Percentiles rank a stretch among this genome's conserved stretches.
Conservation (phyloP, 306 rosid species). For the Vicia faba region DNA sequence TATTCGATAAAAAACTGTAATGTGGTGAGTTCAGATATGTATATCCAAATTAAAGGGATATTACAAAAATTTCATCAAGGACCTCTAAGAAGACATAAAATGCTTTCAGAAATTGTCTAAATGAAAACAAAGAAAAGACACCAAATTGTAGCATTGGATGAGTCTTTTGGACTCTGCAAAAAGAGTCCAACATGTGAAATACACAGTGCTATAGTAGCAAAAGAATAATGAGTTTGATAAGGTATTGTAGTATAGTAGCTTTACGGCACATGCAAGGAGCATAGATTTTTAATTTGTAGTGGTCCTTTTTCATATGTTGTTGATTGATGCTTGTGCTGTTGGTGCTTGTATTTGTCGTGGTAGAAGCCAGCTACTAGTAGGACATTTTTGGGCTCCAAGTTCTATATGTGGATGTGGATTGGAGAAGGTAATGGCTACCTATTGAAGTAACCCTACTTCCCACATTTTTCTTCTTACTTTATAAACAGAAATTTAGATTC, state of each 20-base stretch:
- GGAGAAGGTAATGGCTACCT: neutral
- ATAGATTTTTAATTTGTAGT: slow-evolving; percentile 5
- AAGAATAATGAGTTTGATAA: neutral
- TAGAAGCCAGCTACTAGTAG: slow-evolving; percentile 3
- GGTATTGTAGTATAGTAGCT: neutral
- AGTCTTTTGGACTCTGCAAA: neutral
- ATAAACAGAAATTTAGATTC: neutral
- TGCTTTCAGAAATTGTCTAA: too few species aligned
- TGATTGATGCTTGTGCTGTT: neutral
- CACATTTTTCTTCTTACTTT: neutral
- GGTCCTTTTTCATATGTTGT: neutral
- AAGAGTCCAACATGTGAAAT: neutral
- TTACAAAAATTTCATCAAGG: too few species aligned
- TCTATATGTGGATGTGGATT: neutral
- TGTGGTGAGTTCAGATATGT: too few species aligned
- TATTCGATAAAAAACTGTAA: too few species aligned
- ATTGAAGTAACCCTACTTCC: neutral
- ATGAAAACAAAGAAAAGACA: neutral
- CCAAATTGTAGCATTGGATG: slow-evolving; percentile 1
- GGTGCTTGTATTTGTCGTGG: neutral
- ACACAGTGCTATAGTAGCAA: too few species aligned
- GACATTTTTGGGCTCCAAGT: neutral
- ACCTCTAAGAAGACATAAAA: too few species aligned
- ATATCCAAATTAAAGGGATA: too few species aligned
- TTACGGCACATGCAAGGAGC: slow-evolving; percentile 14